Base-by-base conservation (phyloP, 1,139 yeast genomes). In the Hyphopichia fennica region DNA sequence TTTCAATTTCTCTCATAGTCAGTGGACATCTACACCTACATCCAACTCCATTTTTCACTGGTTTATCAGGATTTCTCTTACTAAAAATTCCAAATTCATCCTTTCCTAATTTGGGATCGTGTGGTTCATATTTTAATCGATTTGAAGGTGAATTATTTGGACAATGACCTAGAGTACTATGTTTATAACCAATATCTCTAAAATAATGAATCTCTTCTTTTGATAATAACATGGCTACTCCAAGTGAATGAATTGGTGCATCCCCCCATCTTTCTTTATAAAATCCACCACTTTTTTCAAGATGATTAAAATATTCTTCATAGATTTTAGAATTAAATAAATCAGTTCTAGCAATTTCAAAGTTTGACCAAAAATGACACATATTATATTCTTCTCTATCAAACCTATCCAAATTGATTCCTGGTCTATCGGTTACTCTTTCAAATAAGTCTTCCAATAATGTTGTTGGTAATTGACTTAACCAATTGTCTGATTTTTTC, bases 241-340 rank as follows among this genome's bases (percentile, higher is more conserved):
- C 97, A 18, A 90, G 66, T 2, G 96, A 84, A 60, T 89, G 97
- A 2, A 90, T 81, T 0, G 96, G 96, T 0, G 96, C 96, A 69
- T 90, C 97, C 1, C 97, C 97, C 96, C 96, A 90, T 56, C 96
- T 67, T 59, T 90, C 96, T 41, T 76, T 75, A 73, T 82, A 88
- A 57, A 90, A 90, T 0, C 97, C 97, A 9, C 91, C 89, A 11
- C 82, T 72, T 11, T 62, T 43, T 44, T 90, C 96, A 41, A 90
- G 63, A 49, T 72, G 79, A 30, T 81, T 64, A 58, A 86, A 87
- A 57, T 84, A 89, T 18, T 72, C 71, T 44, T 79, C 72, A 60
- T 90, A 90, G 20, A 72, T 61, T 11, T 78, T 74, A 18, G 87
- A 79, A 30, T 76, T 72, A 71, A 89, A 90, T 15, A 89, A 61